Conservation (phyloP, 192 early-diverging fungal species). For the Podila epigama region DNA sequence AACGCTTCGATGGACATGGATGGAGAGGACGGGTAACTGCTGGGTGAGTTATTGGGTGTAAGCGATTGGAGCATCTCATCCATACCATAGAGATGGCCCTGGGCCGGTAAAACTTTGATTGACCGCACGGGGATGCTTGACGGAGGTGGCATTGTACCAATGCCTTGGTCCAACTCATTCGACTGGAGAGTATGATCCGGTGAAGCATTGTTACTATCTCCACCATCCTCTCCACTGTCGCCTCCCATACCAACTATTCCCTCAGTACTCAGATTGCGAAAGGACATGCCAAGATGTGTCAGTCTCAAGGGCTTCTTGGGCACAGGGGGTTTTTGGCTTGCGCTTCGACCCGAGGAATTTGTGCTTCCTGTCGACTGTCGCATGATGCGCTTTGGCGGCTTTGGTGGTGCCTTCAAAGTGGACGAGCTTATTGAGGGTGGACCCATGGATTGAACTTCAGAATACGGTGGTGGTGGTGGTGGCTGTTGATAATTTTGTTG, state of each 20-base stretch:
- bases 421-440: background rate
- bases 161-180: too few relatives aligned
- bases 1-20: background rate
- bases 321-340: slow-evolving; percentile 19
- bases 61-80: slow-evolving; percentile 1
- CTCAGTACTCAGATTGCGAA: too few relatives aligned
- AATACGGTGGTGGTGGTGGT: background rate
- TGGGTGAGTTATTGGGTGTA: background rate
- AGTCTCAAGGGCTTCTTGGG: slow-evolving; percentile 33
- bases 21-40: background rate
- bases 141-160: background rate
- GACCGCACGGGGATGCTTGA: background rate
- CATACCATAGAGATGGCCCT: slow-evolving; percentile 22
- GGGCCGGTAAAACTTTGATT: slow-evolving; percentile 9
- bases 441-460: slow-evolving; percentile 3
- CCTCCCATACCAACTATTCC: background rate
- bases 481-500: background rate
- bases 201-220: background rate
- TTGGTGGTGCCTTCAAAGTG: slow-evolving; percentile 9
- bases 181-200: too few relatives aligned
- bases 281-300: too few relatives aligned
- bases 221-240: background rate
- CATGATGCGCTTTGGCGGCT: slow-evolving; percentile 29
- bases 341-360: slow-evolving; percentile 25
- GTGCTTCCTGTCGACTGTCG: slow-evolving; percentile 35